phyloP scores from a whole-genome alignment of 2,329 filamentous ascomycete genomes.

The Aschersonia sp. region DNA sequence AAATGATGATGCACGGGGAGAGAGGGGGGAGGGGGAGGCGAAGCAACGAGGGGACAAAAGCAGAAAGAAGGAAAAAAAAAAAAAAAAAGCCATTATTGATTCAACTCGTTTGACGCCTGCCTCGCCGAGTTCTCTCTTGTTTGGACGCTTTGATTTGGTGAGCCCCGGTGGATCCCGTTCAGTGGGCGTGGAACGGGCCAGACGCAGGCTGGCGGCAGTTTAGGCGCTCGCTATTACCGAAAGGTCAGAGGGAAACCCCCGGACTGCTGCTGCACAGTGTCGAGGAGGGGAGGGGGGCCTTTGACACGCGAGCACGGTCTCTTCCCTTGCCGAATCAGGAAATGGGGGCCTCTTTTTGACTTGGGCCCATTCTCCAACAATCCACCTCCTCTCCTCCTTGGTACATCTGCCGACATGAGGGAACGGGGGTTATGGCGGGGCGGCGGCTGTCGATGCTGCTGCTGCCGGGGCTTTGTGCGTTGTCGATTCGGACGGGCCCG shows the following conservation, averaged over 20 bases:
- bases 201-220: too few relatives aligned
- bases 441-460: neutral
- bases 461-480: neutral
- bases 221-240: too few relatives aligned
- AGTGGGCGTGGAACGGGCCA: neutral
- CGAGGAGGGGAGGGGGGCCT: too few relatives aligned
- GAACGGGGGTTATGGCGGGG: neutral
- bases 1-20: too few relatives aligned
- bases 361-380: neutral
- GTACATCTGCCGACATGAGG: neutral
- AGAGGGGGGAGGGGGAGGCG: too few relatives aligned
- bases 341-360: neutral
- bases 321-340: neutral
- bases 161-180: neutral
- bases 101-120: neutral
- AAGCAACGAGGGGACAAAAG: too few relatives aligned
- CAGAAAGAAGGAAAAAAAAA: too few relatives aligned
- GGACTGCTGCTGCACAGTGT: too few relatives aligned
- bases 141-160: neutral
- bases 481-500: neutral
- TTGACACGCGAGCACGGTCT: neutral
- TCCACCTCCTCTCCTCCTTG: neutral
- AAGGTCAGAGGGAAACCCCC: too few relatives aligned
- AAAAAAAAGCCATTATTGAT: too few relatives aligned
- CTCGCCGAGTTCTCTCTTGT: neutral